phyloP scores from a whole-genome alignment of 2,329 filamentous ascomycete genomes.

The Sporothrix pallida region DNA sequence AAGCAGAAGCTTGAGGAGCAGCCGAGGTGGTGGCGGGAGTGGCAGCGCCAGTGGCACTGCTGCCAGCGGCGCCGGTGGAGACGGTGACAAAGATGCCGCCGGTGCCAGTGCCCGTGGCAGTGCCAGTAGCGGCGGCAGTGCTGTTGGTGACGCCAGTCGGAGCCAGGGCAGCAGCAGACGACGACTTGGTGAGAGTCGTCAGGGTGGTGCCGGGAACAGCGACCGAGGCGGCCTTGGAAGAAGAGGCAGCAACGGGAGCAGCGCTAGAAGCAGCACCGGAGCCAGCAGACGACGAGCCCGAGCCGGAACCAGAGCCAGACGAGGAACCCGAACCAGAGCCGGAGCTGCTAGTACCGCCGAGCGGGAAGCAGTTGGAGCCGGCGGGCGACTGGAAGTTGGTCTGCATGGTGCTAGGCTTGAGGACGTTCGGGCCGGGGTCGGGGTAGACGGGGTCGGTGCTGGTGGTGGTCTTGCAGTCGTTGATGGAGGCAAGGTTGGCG shows the following conservation, averaged over 20 bases:
- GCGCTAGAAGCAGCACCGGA: constrained; percentile 12
- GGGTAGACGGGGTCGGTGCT: constrained; percentile 41
- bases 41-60: neutral
- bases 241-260: constrained; percentile 17
- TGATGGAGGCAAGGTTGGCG: constrained; percentile 55
- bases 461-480: constrained; percentile 38
- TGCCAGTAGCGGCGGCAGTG: constrained; percentile 19
- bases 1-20: neutral
- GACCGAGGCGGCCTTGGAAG: constrained; percentile 24
- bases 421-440: constrained; percentile 40
- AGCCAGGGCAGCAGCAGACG: neutral
- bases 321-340: constrained; percentile 10
- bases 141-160: neutral
- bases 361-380: constrained; percentile 38
- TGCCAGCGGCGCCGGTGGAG: constrained; percentile 31
- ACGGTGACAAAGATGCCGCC: neutral
- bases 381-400: constrained; percentile 36
- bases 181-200: constrained; percentile 7
- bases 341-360: constrained; percentile 24
- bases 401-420: constrained; percentile 38
- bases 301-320: constrained; percentile 35
- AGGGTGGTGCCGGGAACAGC: constrained; percentile 34
- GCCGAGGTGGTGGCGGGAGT: neutral
- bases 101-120: neutral
- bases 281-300: constrained; percentile 17